Conservation (phyloP, 2,329 filamentous ascomycete genomes). For the Ophiostoma pallidulum region DNA sequence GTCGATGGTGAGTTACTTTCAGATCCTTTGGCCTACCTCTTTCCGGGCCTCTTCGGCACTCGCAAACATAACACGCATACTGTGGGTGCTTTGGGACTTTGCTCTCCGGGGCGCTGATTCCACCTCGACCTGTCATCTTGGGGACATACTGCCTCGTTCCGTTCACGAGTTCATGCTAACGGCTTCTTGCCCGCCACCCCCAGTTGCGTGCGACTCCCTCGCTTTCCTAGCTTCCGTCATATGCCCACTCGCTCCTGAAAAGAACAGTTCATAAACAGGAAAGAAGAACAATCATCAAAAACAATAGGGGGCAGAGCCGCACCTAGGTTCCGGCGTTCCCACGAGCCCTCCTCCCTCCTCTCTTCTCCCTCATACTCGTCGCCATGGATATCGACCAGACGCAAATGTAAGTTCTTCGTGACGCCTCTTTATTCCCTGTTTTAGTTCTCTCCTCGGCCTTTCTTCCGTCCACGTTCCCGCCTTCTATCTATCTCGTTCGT, state of each 20-base stretch:
- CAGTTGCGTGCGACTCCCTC: background rate
- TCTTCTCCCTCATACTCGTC: no score
- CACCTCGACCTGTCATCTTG: conserved; percentile 21
- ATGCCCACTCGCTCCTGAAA: conserved; percentile 22
- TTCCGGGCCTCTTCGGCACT: background rate
- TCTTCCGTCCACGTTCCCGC: background rate
- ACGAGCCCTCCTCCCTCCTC: no score
- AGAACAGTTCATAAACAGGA: conserved; percentile 23
- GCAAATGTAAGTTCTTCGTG: conserved; percentile 39
- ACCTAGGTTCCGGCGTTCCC: background rate
- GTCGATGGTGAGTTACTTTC: background rate
- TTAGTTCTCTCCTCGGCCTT: background rate
- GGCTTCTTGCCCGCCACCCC: conserved; percentile 16
- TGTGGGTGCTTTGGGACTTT: conserved; percentile 16
- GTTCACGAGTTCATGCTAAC: conserved; percentile 32
- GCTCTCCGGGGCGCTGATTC: conserved; percentile 14
- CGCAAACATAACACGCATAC: background rate
- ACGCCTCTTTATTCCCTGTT: conserved; percentile 8
- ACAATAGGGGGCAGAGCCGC: background rate
- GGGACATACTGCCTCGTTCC: conserved; percentile 12
- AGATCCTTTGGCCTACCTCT: background rate
- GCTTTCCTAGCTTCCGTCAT: conserved; percentile 26
- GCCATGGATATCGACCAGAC: conserved; percentile 44
- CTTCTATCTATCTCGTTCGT: conserved; percentile 4
- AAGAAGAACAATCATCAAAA: no score